A percentile compares a stretch with the other conserved stretches of the same genome.
Evolutionary conservation across 1,139 yeast species (phyloP).

Genomic region (Protomyces inundatus): DNA sequence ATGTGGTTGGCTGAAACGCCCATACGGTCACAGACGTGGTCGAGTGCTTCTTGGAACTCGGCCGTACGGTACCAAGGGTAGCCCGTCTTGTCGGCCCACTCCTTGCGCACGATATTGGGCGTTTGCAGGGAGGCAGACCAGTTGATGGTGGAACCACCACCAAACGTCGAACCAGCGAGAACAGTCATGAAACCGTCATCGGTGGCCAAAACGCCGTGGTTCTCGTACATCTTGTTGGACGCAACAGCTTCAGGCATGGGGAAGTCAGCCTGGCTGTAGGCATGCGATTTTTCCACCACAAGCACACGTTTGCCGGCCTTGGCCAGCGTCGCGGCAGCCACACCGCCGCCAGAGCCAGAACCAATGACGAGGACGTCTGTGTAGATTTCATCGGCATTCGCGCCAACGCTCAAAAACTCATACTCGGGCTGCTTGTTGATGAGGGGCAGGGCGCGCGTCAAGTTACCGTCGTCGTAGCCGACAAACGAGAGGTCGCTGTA

Average conservation of each 20-base stretch:
- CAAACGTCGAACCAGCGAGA: conserved; percentile 55
- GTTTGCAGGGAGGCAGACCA: conserved; percentile 59
- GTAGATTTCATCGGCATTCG: conserved; percentile 19
- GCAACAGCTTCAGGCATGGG: conserved; percentile 45
- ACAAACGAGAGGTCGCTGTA: conserved; percentile 3
- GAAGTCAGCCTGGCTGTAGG: conserved; percentile 43
- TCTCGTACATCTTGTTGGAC: conserved; percentile 43
- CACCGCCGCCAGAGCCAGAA: conserved; percentile 58
- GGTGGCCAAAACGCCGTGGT: conserved; percentile 41
- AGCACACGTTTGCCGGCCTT: conserved; percentile 47
- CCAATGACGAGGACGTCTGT: conserved; percentile 51
- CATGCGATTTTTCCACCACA: conserved; percentile 53
- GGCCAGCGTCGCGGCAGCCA: conserved; percentile 50
- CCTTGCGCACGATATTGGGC: conserved; percentile 52
- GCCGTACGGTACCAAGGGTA: conserved; percentile 49
- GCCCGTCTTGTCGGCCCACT: conserved; percentile 49
- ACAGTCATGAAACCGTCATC: conserved; percentile 43
- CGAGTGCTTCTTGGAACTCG: conserved; percentile 47
- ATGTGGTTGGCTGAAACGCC: conserved; percentile 46
- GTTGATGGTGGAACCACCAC: conserved; percentile 59
- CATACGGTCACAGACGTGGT: conserved; percentile 51
- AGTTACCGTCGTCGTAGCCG: conserved; percentile 10
- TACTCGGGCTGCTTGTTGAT: conserved; percentile 12
- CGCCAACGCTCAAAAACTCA: conserved; percentile 15
- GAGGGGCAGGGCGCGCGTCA: not conserved